A percentile compares a stretch with the other conserved stretches of the same genome.
phyloP scores from a whole-genome alignment of 2,329 filamentous ascomycete species.

The Cladosporium phlei region DNA sequence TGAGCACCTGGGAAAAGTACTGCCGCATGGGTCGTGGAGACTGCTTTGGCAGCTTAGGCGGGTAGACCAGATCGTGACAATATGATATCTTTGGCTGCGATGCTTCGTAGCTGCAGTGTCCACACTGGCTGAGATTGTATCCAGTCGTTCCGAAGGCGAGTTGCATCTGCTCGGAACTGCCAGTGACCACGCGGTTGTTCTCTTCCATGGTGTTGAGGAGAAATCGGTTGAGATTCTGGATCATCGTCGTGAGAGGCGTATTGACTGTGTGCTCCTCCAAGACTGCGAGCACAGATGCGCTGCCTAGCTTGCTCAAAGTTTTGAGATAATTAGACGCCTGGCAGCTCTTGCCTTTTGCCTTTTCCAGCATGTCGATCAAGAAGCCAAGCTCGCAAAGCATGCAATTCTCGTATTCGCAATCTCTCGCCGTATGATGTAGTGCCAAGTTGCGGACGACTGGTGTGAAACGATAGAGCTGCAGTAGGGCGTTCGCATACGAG shows the following conservation, averaged over 20 bases:
- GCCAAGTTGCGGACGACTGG: slow-evolving; percentile 83
- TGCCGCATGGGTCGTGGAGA: slow-evolving; percentile 48
- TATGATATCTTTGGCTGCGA: slow-evolving; percentile 72
- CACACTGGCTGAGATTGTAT: slow-evolving; percentile 72
- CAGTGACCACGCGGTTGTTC: slow-evolving; percentile 64
- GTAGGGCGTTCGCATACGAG: slow-evolving; percentile 86
- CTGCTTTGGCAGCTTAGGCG: slow-evolving; percentile 44
- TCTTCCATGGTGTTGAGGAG: slow-evolving; percentile 67
- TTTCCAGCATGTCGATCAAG: slow-evolving; percentile 96
- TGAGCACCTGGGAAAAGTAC: slow-evolving; percentile 84
- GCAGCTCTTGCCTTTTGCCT: slow-evolving; percentile 87
- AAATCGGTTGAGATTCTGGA: slow-evolving; percentile 82
- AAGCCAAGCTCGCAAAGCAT: slow-evolving; percentile 92
- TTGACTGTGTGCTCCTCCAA: slow-evolving; percentile 77
- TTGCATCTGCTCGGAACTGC: slow-evolving; percentile 62
- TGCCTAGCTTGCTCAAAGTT: slow-evolving; percentile 76
- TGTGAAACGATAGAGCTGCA: slow-evolving; percentile 89
- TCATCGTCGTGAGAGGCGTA: slow-evolving; percentile 70
- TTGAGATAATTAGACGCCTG: slow-evolving; percentile 94
- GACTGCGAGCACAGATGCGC: slow-evolving; percentile 70
- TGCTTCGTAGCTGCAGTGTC: slow-evolving; percentile 82
- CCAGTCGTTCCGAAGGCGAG: slow-evolving; percentile 68
- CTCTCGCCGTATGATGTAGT: slow-evolving; percentile 79
- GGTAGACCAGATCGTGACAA: slow-evolving; percentile 83
- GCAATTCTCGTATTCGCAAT: slow-evolving; percentile 77